Conservation (phyloP, 2,329 filamentous ascomycete genomes). For the Colletotrichum sp. region DNA sequence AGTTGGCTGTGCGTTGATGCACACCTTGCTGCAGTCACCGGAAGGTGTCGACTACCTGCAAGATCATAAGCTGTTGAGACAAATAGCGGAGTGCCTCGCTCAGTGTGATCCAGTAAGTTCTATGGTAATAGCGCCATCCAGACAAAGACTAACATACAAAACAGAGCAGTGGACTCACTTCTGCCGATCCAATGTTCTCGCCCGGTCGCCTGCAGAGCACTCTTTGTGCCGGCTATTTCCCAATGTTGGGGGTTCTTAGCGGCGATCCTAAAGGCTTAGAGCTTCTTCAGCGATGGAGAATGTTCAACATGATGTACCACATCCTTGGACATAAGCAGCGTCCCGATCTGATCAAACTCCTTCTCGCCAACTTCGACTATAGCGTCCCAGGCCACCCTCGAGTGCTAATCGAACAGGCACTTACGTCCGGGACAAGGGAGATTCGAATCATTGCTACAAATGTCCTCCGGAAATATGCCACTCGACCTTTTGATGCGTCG, state of each 20-base stretch:
- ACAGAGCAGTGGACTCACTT: constrained; percentile 75
- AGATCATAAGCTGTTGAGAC: constrained; percentile 91
- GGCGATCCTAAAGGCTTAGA: constrained; percentile 81
- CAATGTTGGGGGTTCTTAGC: constrained; percentile 87
- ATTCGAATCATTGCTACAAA: constrained; percentile 92
- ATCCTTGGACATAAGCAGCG: constrained; percentile 91
- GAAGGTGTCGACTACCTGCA: constrained; percentile 86
- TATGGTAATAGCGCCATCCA: background rate
- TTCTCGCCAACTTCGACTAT: constrained; percentile 93
- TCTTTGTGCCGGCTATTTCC: constrained; percentile 90
- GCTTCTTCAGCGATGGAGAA: constrained; percentile 94
- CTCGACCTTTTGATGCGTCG: constrained; percentile 46
- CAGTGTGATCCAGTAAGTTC: constrained; percentile 83
- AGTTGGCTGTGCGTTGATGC: constrained; percentile 86
- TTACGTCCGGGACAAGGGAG: constrained; percentile 89
- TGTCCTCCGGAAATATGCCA: constrained; percentile 85
- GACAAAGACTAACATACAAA: background rate
- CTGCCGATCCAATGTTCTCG: constrained; percentile 88
- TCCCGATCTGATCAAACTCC: constrained; percentile 86
- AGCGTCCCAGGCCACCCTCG: constrained; percentile 86
- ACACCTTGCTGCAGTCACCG: constrained; percentile 81
- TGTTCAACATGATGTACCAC: constrained; percentile 99
- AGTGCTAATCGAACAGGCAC: constrained; percentile 89
- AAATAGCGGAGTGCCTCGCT: constrained; percentile 93
- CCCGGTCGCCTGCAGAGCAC: constrained; percentile 84